Conservation (phyloP, 2,329 filamentous ascomycete species). For the Clonostachys byssicola region DNA sequence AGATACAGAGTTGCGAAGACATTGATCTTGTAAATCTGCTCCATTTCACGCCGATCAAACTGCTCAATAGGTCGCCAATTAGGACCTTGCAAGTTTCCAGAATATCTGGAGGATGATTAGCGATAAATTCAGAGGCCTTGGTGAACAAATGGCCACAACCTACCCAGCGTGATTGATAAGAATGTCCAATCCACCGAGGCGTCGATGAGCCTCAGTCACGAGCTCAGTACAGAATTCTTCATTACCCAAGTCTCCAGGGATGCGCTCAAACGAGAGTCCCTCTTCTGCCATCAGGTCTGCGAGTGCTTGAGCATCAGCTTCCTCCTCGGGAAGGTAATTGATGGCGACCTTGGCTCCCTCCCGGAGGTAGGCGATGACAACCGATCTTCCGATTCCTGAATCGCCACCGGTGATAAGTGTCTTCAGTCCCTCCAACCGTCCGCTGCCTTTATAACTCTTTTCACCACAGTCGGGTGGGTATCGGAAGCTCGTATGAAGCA, state of each 20-base stretch:
- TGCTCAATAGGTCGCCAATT: not conserved
- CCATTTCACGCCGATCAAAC: not conserved
- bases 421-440: conserved; percentile 67
- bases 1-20: conserved; percentile 4
- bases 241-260: conserved; percentile 3
- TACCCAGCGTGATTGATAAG: conserved; percentile 2
- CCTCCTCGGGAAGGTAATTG: conserved; percentile 8
- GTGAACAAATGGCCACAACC: not conserved
- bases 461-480: conserved; percentile 2
- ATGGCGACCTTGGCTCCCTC: conserved; percentile 9
- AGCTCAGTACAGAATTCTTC: conserved; percentile 4
- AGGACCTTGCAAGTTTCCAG: not conserved
- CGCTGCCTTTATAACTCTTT: conserved; percentile 61
- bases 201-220: not conserved
- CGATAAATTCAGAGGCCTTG: not conserved
- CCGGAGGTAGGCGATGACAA: conserved; percentile 5
- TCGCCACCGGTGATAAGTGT: conserved; percentile 76
- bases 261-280: not conserved
- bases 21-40: conserved; percentile 1
- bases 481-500: conserved; percentile 3
- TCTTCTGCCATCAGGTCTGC: not conserved
- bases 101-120: not conserved
- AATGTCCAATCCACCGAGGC: conserved; percentile 1
- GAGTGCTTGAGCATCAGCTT: conserved; percentile 6
- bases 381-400: conserved; percentile 25